Base-by-base conservation (phyloP, 352 stramenopile genomes). In the Salisapilia sapeloensis region DNA sequence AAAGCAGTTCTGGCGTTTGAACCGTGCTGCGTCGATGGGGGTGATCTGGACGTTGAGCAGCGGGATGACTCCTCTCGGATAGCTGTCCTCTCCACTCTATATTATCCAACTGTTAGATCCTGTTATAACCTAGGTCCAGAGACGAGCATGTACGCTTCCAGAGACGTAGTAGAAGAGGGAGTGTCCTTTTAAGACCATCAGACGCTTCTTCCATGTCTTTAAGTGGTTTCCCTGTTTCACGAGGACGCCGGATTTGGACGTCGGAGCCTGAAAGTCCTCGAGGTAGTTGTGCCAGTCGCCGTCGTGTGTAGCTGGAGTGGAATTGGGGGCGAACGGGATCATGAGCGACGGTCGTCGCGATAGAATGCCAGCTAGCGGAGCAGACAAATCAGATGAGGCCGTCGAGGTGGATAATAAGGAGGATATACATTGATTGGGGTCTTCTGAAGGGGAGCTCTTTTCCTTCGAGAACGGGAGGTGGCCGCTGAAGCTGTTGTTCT, bases 161-260 rank as follows among this genome's bases (percentile, higher is more conserved):
- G 71, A 86, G 21, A 86, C 74, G 46, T 89, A 89, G 61, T 89
- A 89, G 44, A 89, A 89, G 18, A 89, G 55, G 30, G 70, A 85
- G 38, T 89, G 74, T 1, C 74, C 74, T 42, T 83, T 84, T 10
- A 89, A 62, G 51, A 89, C 71, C 74, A 89, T 89, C 14, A 85
- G 60, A 1, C 74, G 67, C 42, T 89, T 89, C 43, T 89, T 89
- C 74, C 74, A 89, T 29, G 72, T 89, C 49, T 89, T 89, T 29
- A 89, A 77, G 46, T 89, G 74, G 39, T 89, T 84, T 2, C 70
- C 71, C 48, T 89, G 74, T 29, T 89, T 89, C 40, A 85, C 83
- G 13, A 89, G 56, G 44, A 89, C 74, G 24, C 74, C 71, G 15
- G 65, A 82, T 54, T 85, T 82, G 34, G 70, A 74, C 33, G 82